A percentile compares a stretch with the other conserved stretches of the same genome.
phyloP scores from a whole-genome alignment of 1,284 basidiomycete genomes.

The Marasmius sp. region DNA sequence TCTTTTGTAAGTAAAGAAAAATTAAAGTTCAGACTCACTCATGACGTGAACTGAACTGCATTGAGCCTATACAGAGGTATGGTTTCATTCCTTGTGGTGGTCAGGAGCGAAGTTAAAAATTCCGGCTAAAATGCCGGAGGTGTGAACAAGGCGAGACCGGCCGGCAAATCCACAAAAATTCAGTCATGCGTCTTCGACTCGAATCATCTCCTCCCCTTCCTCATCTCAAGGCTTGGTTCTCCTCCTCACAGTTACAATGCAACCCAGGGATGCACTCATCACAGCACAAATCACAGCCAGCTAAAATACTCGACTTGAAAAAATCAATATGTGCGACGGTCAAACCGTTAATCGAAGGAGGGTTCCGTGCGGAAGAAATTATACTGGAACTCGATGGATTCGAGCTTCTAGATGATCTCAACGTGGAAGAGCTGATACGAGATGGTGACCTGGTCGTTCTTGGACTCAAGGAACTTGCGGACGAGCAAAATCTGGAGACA shows the following conservation, averaged over 20 bases:
- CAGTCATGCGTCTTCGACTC: slow-evolving; percentile 14
- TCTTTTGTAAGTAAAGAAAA: too few relatives aligned
- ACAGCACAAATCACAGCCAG: not conserved
- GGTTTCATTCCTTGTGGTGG: too few relatives aligned
- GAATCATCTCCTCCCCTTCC: slow-evolving; percentile 6
- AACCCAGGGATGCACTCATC: not conserved
- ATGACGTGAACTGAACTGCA: too few relatives aligned
- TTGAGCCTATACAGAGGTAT: too few relatives aligned
- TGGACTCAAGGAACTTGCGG: not conserved
- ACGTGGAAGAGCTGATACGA: slow-evolving; percentile 6
- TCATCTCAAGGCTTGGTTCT: slow-evolving; percentile 13
- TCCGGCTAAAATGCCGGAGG: too few relatives aligned
- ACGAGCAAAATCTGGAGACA: not conserved
- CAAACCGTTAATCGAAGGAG: slow-evolving; percentile 1
- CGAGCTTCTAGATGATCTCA: slow-evolving; percentile 14
- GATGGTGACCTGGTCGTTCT: slow-evolving; percentile 12
- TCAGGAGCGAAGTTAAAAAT: too few relatives aligned
- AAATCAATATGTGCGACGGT: slow-evolving; percentile 11
- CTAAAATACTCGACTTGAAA: slow-evolving; percentile 8
- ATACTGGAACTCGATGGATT: slow-evolving; percentile 13
- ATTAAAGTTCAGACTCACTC: too few relatives aligned
- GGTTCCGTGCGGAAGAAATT: slow-evolving; percentile 1
- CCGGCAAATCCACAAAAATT: not conserved
- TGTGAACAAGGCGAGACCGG: too few relatives aligned
- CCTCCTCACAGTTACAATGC: not conserved